Base-by-base conservation (phyloP, 305 asterid species). In the Fraxinus platypoda region DNA sequence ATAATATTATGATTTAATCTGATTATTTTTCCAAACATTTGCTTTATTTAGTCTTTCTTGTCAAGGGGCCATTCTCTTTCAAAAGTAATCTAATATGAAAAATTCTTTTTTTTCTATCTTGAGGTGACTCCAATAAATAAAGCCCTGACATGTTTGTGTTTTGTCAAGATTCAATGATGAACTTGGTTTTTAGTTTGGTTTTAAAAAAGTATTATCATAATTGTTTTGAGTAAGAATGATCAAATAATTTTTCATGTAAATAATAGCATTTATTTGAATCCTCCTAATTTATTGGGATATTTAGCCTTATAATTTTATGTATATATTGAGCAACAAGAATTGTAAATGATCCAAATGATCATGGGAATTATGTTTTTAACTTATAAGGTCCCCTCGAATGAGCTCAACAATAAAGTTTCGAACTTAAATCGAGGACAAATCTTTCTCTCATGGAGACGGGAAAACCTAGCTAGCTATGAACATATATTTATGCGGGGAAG, bases 41-140 rank as follows among this genome's bases (percentile, higher is more conserved):
- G n/a, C 15, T 41, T 41, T 11, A 11, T 41, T 41, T 41, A 2
- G 74, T 59, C 72, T 81, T 78, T 83, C 88, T 72, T 80, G 79
- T 82, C 88, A 81, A 59, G 85, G 90, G 88, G 4, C 87, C 89
- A 89, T 70, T 83, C 78, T 77, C 87, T 87, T 87, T 87, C 81
- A 75, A 83, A 84, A 87, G 81, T 83, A 90, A 91, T 89, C 93
- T 87, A 82, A 80, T 83, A 80, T 87, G 76, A 86, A 68, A 71
- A 35, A 52, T 78, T 64, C 34, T 73, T 74, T 84, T 84, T 83
- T 85, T 88, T 13, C 68, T 74, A 15, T 66, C 74, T 82, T 89
- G 92, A 90, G 91, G 88, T 88, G 91, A 89, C 95, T 87, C 92
- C 93, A 89, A 81, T 80, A 88, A 76, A 59, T 81, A 79, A 87